Base-by-base conservation (phyloP, 805 yeast genomes). In the Starmerella gropengiesseri region DNA sequence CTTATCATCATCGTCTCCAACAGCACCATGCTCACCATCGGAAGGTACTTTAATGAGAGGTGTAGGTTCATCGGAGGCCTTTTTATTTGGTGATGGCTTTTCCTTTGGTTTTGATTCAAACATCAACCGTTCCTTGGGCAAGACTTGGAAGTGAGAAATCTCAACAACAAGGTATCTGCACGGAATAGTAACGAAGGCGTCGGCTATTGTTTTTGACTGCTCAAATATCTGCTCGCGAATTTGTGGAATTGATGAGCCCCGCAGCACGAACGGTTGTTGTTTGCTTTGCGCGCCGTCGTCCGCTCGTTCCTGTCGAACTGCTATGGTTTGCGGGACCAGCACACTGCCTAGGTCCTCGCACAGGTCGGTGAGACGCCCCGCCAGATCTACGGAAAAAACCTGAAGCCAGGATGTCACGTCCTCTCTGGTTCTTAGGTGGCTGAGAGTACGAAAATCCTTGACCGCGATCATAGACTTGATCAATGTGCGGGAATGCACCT, bases 391-490 rank as follows among this genome's bases (percentile, higher is more conserved):
- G 2, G 81, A 70, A 63, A 78, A 87, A 0, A 89, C 93, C 29
- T 69, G 74, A 7, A 89, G 62, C 98, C 98, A 89, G 17, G 75
- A 77, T 4, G 65, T 50, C 18, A 82, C 73, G 51, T 83, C 94
- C 2, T 63, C 64, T 6, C 69, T 48, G 2, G 68, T 66, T 3
- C 60, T 60, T 2, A 87, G 75, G 0, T 75, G 64, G 9, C 14
- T 19, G 1, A 67, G 66, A 0, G 74, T 71, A 37, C 78, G 61
- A 59, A 89, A 78, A 56, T 86, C 84, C 57, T 91, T 91, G 37
- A 78, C 77, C 0, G 95, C 80, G 62, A 78, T 77, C 97, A 91
- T 89, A 0, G 94, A 78, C 57, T 86, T 84, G 7, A 82, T 68
- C 20, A 76, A 75, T 0, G 77, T 71, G 36, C 81, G 67, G 11